Base-by-base conservation (phyloP, 1,139 yeast species). In the Spathaspora sp. region DNA sequence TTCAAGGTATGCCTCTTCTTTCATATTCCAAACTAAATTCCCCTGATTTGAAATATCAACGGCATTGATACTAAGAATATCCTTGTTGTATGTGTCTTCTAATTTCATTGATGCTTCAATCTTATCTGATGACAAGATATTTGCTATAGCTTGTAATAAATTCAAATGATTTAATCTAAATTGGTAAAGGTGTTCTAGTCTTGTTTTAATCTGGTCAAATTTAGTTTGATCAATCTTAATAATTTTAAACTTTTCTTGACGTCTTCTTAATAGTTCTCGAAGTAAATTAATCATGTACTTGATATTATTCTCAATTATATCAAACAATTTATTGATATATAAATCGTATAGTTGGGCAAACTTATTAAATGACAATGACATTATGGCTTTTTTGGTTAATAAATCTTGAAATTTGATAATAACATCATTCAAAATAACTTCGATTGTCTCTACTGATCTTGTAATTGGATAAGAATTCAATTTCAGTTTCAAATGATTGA, bases 191-290 rank as follows among this genome's bases (percentile, higher is more conserved):
- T 72, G 69, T 1, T 64, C 69, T 1, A 87, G 51, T 36, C 82
- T 67, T 2, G 76, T 78, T 51, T 72, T 74, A 7, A 86, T 57
- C 15, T 61, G 63, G 0, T 59, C 58, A 25, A 84, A 80, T 2
- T 69, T 62, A 1, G 54, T 57, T 16, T 82, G 76, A 31, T 72
- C 70, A 13, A 89, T 73, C 51, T 84, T 78, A 15, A 89, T 79
- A 24, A 85, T 77, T 27, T 86, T 76, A 59, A 86, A 86, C 52
- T 82, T 84, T 48, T 88, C 95, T 13, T 82, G 80, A 41, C 95
- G 70, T 58, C 84, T 88, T 50, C 97, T 72, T 33, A 87, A 70
- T 10, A 87, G 65, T 53, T 90, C 97, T 52, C 98, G 75, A 0
- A 89, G 78, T 42, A 87, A 61, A 46, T 72, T 74, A 9, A 68